Base-by-base conservation (phyloP, 148 eudicot genomes). In the Persicaria tinctoria region DNA sequence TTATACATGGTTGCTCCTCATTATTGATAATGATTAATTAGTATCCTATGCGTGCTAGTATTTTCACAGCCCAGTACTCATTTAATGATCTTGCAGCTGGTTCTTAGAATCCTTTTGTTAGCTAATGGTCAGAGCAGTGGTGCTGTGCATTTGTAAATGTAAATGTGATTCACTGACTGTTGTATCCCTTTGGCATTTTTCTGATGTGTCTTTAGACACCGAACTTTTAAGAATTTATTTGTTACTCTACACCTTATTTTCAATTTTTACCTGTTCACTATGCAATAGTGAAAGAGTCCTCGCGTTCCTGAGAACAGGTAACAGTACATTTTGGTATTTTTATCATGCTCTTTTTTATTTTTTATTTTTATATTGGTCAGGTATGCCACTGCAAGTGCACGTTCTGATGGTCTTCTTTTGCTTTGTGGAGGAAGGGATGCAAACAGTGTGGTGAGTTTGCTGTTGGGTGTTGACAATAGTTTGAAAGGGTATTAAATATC, bases 381-480 rank as follows among this genome's bases (percentile, higher is more conserved):
- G 98, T 94, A 94, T 83, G 98, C 98, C 49, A 94, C 98, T 68
- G 98, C 98, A 72, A 91, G 98, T 85, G 97, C 98, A 70, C 94
- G 98, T 12, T 89, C 98, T 68, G 98, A 94, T 86, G 98, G 98
- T 74, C 98, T 94, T 83, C 94, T 94, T 82, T 84, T 94, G 75
- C 98, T 94, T 63, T 94, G 95, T 75, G 98, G 98, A 75, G 98
- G 98, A 83, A 88, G 98, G 84, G 98, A 94, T 77, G 98, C 98
- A 20, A 94, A 84, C 78, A 94, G 98, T 82, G 98, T 91, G 93
- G 98, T 94, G 79, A 87, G 97, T 82, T 76, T 68, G 74, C 68
- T 46, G 46, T 38, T 68, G 14, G 14, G 6, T 41, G 76, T 55
- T 51, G 38, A 23, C 16, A 49, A 18, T 59, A 16, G 8, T 13